These are phyloP conservation scores for Neurospora sp. DNA, from an alignment of 495 filamentous ascomycete species.

Conservation along the genomic window DNA sequence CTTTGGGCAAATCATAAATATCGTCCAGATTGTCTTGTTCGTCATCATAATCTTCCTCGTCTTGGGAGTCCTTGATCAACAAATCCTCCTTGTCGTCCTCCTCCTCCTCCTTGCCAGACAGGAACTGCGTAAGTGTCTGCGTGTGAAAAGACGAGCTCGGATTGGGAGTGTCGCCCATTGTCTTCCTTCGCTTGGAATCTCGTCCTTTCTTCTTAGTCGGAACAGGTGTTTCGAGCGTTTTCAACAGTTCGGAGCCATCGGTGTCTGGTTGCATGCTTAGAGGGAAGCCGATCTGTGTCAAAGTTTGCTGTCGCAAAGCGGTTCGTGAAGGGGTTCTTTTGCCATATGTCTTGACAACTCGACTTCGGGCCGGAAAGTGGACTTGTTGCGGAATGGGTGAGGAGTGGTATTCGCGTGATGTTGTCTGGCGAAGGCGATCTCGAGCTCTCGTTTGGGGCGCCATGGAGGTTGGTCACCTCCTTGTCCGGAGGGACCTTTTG, in stretches of 20 bases:
- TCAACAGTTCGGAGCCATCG: constrained; percentile 7
- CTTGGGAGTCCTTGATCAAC: constrained; percentile 27
- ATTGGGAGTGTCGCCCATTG: constrained; percentile 27
- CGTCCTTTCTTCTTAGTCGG: constrained; percentile 14
- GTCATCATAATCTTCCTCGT: constrained; percentile 14
- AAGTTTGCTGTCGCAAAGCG: constrained; percentile 31
- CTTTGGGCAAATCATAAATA: background rate
- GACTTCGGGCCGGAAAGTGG: constrained; percentile 26
- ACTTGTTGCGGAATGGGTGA: constrained; percentile 29
- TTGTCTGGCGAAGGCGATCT: constrained; percentile 4
- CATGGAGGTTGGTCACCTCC: constrained; percentile 14
- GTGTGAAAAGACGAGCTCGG: constrained; percentile 28
- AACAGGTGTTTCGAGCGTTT: constrained; percentile 6
- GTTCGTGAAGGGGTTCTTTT: constrained; percentile 18
- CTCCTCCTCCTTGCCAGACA: constrained; percentile 13
- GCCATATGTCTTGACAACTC: constrained; percentile 30
- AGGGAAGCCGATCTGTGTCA: constrained; percentile 40
- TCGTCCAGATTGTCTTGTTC: background rate
- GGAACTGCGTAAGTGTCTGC: constrained; percentile 35
- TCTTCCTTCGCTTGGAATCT: constrained; percentile 30
- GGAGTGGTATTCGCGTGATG: constrained; percentile 27
- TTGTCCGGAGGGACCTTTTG: background rate
- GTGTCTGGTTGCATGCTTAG: constrained; percentile 4
- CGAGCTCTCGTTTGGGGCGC: constrained; percentile 21
- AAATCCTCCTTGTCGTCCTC: constrained; percentile 14